These are phyloP conservation scores for Lophiostoma macrostomum DNA, from an alignment of 495 filamentous ascomycete species.

Conservation along the genomic window DNA sequence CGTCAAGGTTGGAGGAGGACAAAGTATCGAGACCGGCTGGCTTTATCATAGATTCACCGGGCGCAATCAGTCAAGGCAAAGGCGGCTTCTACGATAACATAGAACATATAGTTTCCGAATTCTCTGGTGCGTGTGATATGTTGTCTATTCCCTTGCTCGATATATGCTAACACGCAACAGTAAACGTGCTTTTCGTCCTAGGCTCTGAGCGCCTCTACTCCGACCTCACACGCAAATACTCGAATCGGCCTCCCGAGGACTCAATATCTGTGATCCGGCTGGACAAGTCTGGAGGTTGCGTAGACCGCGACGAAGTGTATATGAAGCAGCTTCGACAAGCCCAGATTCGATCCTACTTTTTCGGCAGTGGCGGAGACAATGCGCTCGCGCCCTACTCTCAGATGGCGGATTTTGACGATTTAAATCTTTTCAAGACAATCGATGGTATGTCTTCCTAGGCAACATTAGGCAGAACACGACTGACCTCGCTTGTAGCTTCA, in stretches of 20 bases:
- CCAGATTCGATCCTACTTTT: conserved; percentile 89
- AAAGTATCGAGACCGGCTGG: conserved; percentile 65
- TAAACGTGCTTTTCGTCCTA: conserved; percentile 77
- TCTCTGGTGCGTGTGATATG: conserved; percentile 59
- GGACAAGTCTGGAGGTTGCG: conserved; percentile 84
- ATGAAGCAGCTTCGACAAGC: conserved; percentile 67
- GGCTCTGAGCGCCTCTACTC: conserved; percentile 80
- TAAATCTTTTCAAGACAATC: conserved; percentile 65
- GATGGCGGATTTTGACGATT: conserved; percentile 66
- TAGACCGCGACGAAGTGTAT: conserved; percentile 72
- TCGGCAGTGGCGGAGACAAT: conserved; percentile 66
- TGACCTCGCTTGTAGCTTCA: not conserved
- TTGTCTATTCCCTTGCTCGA: not conserved
- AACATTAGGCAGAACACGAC: not conserved
- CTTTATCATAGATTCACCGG: conserved; percentile 82
- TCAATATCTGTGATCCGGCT: conserved; percentile 71
- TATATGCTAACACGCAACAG: conserved; percentile 37
- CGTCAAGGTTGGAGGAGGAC: conserved; percentile 76
- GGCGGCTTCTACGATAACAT: conserved; percentile 66
- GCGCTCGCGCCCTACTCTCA: conserved; percentile 84
- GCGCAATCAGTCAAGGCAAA: conserved; percentile 60
- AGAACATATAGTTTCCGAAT: conserved; percentile 81
- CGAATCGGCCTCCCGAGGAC: conserved; percentile 62
- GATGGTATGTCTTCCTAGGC: conserved; percentile 45
- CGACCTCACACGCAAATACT: conserved; percentile 72